Base-by-base conservation (phyloP, 176 grass and related monocot species). In the Aegilops umbellulata region DNA sequence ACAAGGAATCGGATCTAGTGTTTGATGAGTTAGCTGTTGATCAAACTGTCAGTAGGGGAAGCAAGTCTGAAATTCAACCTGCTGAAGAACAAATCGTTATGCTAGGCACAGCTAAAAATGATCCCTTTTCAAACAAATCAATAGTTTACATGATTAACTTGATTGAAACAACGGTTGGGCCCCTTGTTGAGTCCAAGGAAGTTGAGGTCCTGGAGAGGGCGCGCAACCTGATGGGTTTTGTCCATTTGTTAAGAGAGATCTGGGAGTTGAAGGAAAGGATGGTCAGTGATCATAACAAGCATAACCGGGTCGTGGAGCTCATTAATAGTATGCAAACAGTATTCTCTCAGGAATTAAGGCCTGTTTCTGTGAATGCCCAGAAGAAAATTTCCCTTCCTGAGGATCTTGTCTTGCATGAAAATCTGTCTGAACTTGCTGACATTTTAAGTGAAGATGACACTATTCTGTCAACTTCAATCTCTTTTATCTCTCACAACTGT, bases 171-270 rank as follows among this genome's bases (percentile, higher is more conserved):
- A 91, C 92, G 80, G 82, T 96, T 53, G 76, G 76, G 3, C 92
- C 90, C 35, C 88, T 95, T 76, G 77, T 86, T 60, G 82, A 94
- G 36, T 95, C 83, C 84, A 90, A 88, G 72, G 94, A 98, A 84
- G 88, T 95, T 57, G 97, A 95, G 73, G 90, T 98, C 84, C 86
- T 92, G 80, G 97, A 96, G 76, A 91, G 97, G 77, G 88, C 91
- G 77, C 84, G 61, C 60, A 98, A 96, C 78, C 82, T 98, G 39
- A 87, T 98, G 27, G 86, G 92, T 82, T 88, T 95, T 61, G 41
- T 92, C 80, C 81, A 83, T 78, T 81, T 83, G 60, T 14, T 94
- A 77, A 34, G 60, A 44, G 90, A 85, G 16, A 90, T 89, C 53
- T 85, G 80, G 88, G 84, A 88, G 42, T 74, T 86, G 72, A 86